Evolutionary conservation across 805 yeast species (phyloP).

Genomic region (Sugiyamaella americana): DNA sequence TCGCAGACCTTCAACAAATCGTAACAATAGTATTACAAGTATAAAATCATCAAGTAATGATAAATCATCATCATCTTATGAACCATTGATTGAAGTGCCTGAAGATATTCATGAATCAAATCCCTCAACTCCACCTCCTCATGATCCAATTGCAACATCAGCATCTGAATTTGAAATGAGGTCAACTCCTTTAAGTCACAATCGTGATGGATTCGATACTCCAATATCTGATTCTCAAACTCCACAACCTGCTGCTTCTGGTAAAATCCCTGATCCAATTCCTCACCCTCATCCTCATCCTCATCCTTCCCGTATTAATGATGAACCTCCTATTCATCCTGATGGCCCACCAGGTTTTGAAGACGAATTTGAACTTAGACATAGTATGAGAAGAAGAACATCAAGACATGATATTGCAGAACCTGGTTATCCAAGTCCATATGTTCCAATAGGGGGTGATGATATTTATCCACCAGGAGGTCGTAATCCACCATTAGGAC

Average conservation of each 20-base stretch:
- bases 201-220: neutral
- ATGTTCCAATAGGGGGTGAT: slow-evolving; percentile 31
- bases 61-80: neutral
- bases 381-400: slow-evolving; percentile 10
- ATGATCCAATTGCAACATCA: neutral
- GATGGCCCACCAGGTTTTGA: slow-evolving; percentile 38
- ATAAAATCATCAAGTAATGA: neutral
- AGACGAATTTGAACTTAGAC: slow-evolving; percentile 34
- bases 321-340: neutral
- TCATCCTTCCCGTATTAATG: neutral
- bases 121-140: neutral
- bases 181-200: neutral
- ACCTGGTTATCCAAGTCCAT: slow-evolving; percentile 17
- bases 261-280: neutral
- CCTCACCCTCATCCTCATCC: neutral
- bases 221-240: neutral
- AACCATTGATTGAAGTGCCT: neutral
- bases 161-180: neutral
- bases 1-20: neutral
- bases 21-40: neutral
- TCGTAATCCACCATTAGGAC: slow-evolving; percentile 31
- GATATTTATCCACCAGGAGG: slow-evolving; percentile 39
- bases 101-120: neutral
- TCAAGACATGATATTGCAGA: slow-evolving; percentile 12
- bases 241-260: neutral